These are phyloP conservation scores for Phoenix roebelenii DNA, from an alignment of 176 grass and related monocot species.

Conservation along the genomic window DNA sequence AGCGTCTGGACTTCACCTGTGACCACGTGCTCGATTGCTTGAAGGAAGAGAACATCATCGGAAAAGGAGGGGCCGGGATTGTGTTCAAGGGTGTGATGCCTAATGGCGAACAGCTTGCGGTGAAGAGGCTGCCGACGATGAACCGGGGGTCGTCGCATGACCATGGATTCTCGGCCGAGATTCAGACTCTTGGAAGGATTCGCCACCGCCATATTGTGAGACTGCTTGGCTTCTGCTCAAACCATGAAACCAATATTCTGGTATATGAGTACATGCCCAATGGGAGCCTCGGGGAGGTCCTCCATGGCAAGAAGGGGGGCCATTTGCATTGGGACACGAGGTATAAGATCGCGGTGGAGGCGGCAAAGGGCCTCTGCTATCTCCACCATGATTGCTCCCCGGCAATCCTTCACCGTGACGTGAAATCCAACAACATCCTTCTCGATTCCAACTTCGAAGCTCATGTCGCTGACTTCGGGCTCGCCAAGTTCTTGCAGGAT, in stretches of 20 bases:
- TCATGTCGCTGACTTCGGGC: conserved; percentile 77
- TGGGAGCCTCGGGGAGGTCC: conserved; percentile 86
- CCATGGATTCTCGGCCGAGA: conserved; percentile 91
- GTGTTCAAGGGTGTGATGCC: conserved; percentile 94
- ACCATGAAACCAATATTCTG: conserved; percentile 79
- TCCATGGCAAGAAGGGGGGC: conserved; percentile 90
- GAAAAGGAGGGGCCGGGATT: conserved; percentile 88
- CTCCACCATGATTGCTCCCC: conserved; percentile 92
- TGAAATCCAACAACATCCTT: conserved; percentile 96
- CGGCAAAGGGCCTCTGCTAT: conserved; percentile 96
- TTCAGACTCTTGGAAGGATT: conserved; percentile 89
- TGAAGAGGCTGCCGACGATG: conserved; percentile 73
- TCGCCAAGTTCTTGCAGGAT: conserved; percentile 78
- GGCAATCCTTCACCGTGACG: conserved; percentile 69
- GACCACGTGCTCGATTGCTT: conserved; percentile 69
- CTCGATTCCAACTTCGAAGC: conserved; percentile 79
- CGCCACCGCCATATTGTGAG: conserved; percentile 90
- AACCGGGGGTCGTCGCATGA: conserved; percentile 75
- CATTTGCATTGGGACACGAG: conserved; percentile 79
- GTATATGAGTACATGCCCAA: conserved; percentile 98
- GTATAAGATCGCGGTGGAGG: conserved; percentile 79
- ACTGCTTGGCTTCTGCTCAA: conserved; percentile 77
- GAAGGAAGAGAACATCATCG: conserved; percentile 94
- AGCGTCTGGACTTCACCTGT: conserved; percentile 71
- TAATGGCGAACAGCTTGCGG: conserved; percentile 68